A percentile compares a stretch with the other conserved stretches of the same genome.
phyloP scores from a whole-genome alignment of 768 basidiomycete species.

The Botryobasidium botryosum region DNA sequence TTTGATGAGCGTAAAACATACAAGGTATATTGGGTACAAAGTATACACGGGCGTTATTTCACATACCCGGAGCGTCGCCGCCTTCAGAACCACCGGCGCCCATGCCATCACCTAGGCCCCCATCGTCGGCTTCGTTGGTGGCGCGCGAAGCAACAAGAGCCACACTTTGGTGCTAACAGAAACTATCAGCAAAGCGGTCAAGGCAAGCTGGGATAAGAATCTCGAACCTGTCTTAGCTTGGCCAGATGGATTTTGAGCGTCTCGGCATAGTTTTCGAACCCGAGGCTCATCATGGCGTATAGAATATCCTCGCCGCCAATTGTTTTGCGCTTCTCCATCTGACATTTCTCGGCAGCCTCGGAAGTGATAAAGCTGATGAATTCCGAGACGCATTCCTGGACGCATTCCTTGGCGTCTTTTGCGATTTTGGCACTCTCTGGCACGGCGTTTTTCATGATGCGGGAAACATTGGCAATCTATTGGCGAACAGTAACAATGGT shows the following conservation, averaged over 20 bases:
- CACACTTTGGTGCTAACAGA: too few species aligned
- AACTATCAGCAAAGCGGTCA: too few species aligned
- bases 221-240: constrained; percentile 79
- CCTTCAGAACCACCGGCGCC: too few species aligned
- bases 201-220: too few species aligned
- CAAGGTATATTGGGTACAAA: too few species aligned
- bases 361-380: constrained; percentile 97
- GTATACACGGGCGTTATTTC: too few species aligned
- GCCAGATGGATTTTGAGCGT: constrained; percentile 84
- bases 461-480: constrained; percentile 93
- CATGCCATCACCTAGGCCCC: too few species aligned
- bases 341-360: constrained; percentile 90
- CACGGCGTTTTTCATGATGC: constrained; percentile 90
- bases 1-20: too few species aligned
- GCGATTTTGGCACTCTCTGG: constrained; percentile 88
- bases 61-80: too few species aligned
- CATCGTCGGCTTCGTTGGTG: too few species aligned
- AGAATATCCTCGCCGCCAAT: constrained; percentile 96
- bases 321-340: constrained; percentile 91
- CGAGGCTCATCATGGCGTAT: constrained; percentile 82
- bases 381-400: constrained; percentile 95
- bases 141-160: too few species aligned
- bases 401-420: constrained; percentile 96
- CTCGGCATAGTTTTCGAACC: constrained; percentile 90
- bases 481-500: not conserved